These are phyloP conservation scores for Lentithecium fluviatile DNA, from an alignment of 495 filamentous ascomycete species.

Conservation along the genomic window DNA sequence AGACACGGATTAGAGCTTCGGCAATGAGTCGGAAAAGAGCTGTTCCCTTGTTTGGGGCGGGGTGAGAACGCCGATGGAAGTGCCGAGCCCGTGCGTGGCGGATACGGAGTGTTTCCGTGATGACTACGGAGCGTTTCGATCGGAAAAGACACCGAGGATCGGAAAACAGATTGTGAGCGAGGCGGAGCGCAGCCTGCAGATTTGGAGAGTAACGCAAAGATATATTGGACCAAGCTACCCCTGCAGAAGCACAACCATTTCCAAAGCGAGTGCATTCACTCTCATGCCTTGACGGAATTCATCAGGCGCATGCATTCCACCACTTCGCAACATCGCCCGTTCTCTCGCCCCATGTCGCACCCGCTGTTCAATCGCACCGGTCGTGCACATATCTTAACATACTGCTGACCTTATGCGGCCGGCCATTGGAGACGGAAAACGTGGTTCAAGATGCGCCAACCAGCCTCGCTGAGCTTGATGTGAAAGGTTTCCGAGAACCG, in stretches of 20 bases:
- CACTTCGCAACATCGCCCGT: background rate
- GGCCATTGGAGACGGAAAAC: slow-evolving; percentile 80
- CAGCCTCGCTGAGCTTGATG: slow-evolving; percentile 68
- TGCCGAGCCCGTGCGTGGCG: background rate
- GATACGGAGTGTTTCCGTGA: too few relatives aligned
- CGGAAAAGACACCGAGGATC: background rate
- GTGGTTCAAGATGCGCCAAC: slow-evolving; percentile 87
- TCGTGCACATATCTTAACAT: background rate
- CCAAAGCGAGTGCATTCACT: too few relatives aligned
- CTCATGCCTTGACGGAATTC: too few relatives aligned
- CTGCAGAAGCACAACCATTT: too few relatives aligned
- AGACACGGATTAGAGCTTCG: slow-evolving; percentile 26
- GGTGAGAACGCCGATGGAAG: background rate
- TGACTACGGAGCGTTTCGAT: background rate
- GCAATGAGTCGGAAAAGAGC: slow-evolving; percentile 26
- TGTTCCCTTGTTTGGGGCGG: slow-evolving; percentile 1
- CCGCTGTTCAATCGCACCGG: too few relatives aligned
- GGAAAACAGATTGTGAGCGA: background rate
- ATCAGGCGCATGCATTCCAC: too few relatives aligned
- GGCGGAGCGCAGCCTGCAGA: too few relatives aligned
- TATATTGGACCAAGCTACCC: too few relatives aligned
- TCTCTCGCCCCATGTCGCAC: background rate
- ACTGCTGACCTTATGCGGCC: slow-evolving; percentile 29
- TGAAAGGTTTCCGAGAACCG: slow-evolving; percentile 85
- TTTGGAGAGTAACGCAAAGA: too few relatives aligned